These are phyloP conservation scores for Podosphaera xanthii DNA, from an alignment of 2,329 filamentous ascomycete species.

Conservation along the genomic window DNA sequence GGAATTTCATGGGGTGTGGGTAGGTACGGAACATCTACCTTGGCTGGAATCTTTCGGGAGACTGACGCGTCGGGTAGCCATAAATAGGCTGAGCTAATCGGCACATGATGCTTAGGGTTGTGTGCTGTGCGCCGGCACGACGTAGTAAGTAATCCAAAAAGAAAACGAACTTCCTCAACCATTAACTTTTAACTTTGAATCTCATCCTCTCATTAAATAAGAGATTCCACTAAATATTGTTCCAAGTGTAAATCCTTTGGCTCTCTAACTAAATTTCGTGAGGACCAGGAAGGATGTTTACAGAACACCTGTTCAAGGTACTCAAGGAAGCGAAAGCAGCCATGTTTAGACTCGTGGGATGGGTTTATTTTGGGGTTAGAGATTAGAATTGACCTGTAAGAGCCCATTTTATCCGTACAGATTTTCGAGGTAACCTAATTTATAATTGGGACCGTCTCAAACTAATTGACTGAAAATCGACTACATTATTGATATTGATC, in stretches of 20 bases:
- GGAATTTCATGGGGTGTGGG: too few relatives aligned
- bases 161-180: too few relatives aligned
- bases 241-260: not conserved
- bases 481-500: not conserved
- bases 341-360: not conserved
- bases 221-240: not conserved
- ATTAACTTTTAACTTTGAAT: too few relatives aligned
- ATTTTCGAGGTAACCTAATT: not conserved
- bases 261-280: not conserved
- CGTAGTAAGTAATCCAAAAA: too few relatives aligned
- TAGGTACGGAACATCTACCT: too few relatives aligned
- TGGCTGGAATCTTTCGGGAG: too few relatives aligned
- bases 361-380: not conserved
- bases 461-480: not conserved
- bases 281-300: not conserved
- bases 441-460: not conserved
- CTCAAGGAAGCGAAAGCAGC: not conserved
- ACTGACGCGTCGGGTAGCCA: too few relatives aligned
- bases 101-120: too few relatives aligned
- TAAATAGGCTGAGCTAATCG: too few relatives aligned
- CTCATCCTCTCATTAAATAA: too few relatives aligned
- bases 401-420: not conserved
- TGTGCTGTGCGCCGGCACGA: too few relatives aligned
- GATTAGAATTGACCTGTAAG: not conserved
- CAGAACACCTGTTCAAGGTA: not conserved